Conservation (phyloP, 257 asterid genomes). For the Euphrasia confusa region DNA sequence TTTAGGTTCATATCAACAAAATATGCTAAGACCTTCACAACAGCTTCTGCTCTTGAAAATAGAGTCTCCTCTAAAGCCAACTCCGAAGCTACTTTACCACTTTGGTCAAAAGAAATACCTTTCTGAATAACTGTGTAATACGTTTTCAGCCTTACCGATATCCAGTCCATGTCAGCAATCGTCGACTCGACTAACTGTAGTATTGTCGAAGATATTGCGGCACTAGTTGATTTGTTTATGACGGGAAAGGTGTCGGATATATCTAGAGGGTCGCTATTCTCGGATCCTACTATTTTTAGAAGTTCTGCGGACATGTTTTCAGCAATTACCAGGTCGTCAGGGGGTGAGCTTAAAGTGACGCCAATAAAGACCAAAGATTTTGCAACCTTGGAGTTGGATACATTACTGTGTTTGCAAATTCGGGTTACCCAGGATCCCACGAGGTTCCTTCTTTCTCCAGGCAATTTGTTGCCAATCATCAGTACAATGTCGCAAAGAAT, state of each 20-base stretch:
- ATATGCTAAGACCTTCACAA: slow-evolving; percentile 54
- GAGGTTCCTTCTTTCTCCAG: slow-evolving; percentile 47
- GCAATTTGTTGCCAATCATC: slow-evolving; percentile 56
- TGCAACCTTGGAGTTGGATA: slow-evolving; percentile 57
- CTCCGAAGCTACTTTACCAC: slow-evolving; percentile 33
- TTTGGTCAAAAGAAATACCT: slow-evolving; percentile 43
- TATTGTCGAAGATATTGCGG: slow-evolving; percentile 53
- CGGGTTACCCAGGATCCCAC: slow-evolving; percentile 49
- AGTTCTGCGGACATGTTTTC: slow-evolving; percentile 65
- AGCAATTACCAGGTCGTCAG: slow-evolving; percentile 49
- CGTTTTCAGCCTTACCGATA: slow-evolving; percentile 46
- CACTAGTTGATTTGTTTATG: slow-evolving; percentile 55
- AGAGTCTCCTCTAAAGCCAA: slow-evolving; percentile 58
- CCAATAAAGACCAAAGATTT: slow-evolving; percentile 53
- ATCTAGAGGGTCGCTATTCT: slow-evolving; percentile 33
- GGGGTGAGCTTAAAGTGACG: slow-evolving; percentile 50
- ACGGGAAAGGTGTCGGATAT: slow-evolving; percentile 47
- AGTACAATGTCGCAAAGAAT: slow-evolving; percentile 50
- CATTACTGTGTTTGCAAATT: slow-evolving; percentile 46
- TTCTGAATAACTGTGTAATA: slow-evolving; percentile 42
- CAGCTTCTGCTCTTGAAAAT: slow-evolving; percentile 61
- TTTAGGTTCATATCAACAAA: slow-evolving; percentile 66
- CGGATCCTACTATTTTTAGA: slow-evolving; percentile 49
- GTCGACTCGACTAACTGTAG: slow-evolving; percentile 56
- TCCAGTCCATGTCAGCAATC: slow-evolving; percentile 58